Conservation (phyloP, 345 rosid genomes). For the Rhodomyrtus tomentosa region DNA sequence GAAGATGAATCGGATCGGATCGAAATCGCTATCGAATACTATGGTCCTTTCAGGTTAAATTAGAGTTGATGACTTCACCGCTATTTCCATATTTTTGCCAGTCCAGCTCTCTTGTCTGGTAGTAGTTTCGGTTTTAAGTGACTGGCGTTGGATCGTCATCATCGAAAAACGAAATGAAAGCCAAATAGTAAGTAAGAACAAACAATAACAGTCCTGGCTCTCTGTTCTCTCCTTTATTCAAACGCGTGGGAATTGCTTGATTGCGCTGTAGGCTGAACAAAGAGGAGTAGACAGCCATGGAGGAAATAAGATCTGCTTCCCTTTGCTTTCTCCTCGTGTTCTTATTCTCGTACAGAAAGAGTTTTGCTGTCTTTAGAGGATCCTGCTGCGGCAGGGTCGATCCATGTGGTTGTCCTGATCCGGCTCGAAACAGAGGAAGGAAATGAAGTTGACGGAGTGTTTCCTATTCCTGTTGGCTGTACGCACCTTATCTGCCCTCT, state of each 20-base stretch:
- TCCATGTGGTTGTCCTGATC: background rate
- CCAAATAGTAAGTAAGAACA: background rate
- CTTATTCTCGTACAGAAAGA: background rate
- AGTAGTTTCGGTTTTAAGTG: background rate
- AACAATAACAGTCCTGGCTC: background rate
- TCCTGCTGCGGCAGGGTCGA: background rate
- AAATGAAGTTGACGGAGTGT: background rate
- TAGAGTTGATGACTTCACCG: background rate
- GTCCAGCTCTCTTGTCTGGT: background rate
- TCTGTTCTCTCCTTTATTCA: background rate
- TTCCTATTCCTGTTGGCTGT: too few species aligned
- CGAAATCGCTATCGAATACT: background rate
- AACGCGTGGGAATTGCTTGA: background rate
- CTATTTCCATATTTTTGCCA: background rate
- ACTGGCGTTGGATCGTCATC: background rate
- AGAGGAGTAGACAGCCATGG: background rate
- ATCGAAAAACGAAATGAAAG: background rate
- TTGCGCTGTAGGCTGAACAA: background rate
- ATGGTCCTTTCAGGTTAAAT: background rate
- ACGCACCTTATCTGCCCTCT: background rate
- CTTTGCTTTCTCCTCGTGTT: background rate
- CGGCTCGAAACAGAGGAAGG: background rate
- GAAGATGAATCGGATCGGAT: background rate
- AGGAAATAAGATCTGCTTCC: background rate
- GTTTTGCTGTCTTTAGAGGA: background rate